A percentile compares a stretch with the other conserved stretches of the same genome.
Evolutionary conservation across 2,329 filamentous ascomycete species (phyloP).

Genomic region (Aspergillus sp.): DNA sequence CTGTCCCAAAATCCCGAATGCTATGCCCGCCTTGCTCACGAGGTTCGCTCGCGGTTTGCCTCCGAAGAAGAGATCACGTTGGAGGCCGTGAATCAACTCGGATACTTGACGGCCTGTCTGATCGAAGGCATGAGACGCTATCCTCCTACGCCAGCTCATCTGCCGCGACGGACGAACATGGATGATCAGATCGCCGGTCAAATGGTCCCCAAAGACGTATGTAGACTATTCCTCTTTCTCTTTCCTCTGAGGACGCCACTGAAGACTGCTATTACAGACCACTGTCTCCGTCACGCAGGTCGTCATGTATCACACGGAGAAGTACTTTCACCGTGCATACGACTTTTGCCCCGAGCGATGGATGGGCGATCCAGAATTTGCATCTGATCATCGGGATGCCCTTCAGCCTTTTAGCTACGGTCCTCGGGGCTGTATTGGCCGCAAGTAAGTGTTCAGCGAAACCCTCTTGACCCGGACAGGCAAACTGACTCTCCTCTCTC

Average conservation of each 20-base stretch:
- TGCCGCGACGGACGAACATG: too few relatives aligned
- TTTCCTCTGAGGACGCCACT: too few relatives aligned
- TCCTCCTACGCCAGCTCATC: slow-evolving; percentile 16
- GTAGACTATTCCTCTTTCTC: too few relatives aligned
- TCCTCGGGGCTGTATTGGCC: background rate
- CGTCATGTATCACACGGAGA: too few relatives aligned
- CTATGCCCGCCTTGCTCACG: slow-evolving; percentile 23
- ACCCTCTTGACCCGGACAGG: background rate
- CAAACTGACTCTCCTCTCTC: background rate
- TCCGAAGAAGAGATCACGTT: slow-evolving; percentile 32
- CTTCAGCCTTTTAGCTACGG: background rate
- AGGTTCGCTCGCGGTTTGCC: slow-evolving; percentile 31
- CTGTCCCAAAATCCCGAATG: slow-evolving; percentile 22
- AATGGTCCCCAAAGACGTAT: too few relatives aligned
- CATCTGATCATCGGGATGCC: slow-evolving; percentile 31
- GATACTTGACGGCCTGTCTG: slow-evolving; percentile 35
- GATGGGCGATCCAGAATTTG: slow-evolving; percentile 22
- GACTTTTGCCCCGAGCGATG: slow-evolving; percentile 10
- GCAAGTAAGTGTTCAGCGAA: background rate
- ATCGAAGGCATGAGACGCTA: slow-evolving; percentile 37
- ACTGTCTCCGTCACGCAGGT: too few relatives aligned
- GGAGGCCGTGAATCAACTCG: slow-evolving; percentile 19
- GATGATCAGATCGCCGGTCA: too few relatives aligned
- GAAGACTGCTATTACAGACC: too few relatives aligned
- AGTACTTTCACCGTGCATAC: too few relatives aligned